Evolutionary conservation across 805 yeast species (phyloP).

Genomic region (Yarrowia keelungensis): DNA sequence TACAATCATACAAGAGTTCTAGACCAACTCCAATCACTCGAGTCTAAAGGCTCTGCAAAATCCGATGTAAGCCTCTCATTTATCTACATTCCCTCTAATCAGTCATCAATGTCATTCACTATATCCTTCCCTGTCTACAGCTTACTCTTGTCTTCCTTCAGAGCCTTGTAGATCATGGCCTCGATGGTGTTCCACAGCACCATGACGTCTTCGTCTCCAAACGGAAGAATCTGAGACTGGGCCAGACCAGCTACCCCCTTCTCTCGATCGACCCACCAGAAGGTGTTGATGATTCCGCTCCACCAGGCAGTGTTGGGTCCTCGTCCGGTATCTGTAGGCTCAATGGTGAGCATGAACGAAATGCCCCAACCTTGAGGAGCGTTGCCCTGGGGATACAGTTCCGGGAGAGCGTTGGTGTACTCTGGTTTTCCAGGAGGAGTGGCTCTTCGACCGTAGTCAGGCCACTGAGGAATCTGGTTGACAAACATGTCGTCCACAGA

Average conservation of each 20-base stretch:
- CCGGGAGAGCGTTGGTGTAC: constrained; percentile 43
- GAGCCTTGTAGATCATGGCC: constrained; percentile 15
- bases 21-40: too few relatives aligned
- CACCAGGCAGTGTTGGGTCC: constrained; percentile 52
- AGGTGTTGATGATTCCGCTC: constrained; percentile 54
- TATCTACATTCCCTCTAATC: too few relatives aligned
- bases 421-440: constrained; percentile 42
- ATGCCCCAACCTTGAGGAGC: constrained; percentile 49
- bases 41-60: too few relatives aligned
- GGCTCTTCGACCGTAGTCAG: constrained; percentile 43
- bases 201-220: constrained; percentile 43
- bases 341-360: constrained; percentile 46
- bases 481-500: constrained; percentile 50
- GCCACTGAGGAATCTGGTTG: constrained; percentile 50
- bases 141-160: not conserved
- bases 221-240: constrained; percentile 51
- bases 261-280: constrained; percentile 54
- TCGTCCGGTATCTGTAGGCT: constrained; percentile 50
- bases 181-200: constrained; percentile 15
- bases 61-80: too few relatives aligned
- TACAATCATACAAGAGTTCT: too few relatives aligned
- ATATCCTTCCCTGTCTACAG: not conserved
- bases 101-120: too few relatives aligned
- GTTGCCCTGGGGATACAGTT: constrained; percentile 41
- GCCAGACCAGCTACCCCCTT: constrained; percentile 52